Evolutionary conservation across 1,284 basidiomycete genomes (phyloP).

Genomic region (Pseudozyma tsukubaensis): DNA sequence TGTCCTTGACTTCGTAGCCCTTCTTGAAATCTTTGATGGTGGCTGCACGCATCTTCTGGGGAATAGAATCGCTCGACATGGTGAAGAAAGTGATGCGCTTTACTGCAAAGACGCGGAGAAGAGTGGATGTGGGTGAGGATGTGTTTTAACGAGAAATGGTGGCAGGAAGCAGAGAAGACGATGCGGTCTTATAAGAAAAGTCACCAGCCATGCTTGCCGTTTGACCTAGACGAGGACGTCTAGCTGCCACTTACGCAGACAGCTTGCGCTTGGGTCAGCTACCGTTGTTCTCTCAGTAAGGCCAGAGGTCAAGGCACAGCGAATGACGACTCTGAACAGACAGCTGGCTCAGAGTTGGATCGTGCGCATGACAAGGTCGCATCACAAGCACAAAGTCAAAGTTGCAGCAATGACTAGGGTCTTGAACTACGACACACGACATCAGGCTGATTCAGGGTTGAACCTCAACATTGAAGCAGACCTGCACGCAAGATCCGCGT

Average conservation of each 20-base stretch:
- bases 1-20: slow-evolving; percentile 51
- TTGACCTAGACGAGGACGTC: not conserved
- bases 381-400: not conserved
- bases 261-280: too few species aligned
- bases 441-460: slow-evolving; percentile 21
- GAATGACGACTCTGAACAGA: not conserved
- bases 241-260: too few species aligned
- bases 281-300: too few species aligned
- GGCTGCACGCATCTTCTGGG: slow-evolving; percentile 55
- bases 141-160: not conserved
- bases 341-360: not conserved
- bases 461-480: not conserved
- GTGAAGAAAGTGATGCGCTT: not conserved
- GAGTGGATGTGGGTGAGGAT: not conserved
- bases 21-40: slow-evolving; percentile 59
- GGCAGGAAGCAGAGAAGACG: not conserved
- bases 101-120: not conserved
- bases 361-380: not conserved
- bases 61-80: slow-evolving; percentile 52
- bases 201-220: too few species aligned
- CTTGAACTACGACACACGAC: slow-evolving; percentile 17
- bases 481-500: not conserved
- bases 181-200: not conserved
- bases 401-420: slow-evolving; percentile 6
- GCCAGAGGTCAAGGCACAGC: not conserved